A percentile compares a stretch with the other conserved stretches of the same genome.
Conservation (phyloP, 2,329 filamentous ascomycete genomes). For the Fusarium ambrosium region DNA sequence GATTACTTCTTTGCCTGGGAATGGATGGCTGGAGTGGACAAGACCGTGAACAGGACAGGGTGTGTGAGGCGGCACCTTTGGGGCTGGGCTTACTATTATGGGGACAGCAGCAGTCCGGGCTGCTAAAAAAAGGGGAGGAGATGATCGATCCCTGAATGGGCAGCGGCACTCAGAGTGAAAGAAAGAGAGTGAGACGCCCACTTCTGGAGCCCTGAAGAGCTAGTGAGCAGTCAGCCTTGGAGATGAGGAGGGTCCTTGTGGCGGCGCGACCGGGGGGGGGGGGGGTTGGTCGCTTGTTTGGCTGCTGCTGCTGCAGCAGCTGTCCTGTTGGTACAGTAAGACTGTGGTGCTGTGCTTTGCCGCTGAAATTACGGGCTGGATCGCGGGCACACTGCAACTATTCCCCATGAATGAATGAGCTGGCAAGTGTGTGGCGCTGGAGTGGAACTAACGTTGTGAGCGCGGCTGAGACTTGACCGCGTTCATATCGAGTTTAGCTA, state of each 20-base stretch:
- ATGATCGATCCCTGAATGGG: conserved; percentile 15
- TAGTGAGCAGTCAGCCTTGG: conserved; percentile 3
- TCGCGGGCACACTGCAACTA: background rate
- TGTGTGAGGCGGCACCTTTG: conserved; percentile 34
- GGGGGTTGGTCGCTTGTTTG: background rate
- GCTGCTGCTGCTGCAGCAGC: background rate
- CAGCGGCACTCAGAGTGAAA: background rate
- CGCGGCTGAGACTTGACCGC: background rate
- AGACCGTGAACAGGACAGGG: conserved; percentile 24
- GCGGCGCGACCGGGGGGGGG: too few relatives aligned
- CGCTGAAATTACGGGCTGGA: conserved; percentile 2
- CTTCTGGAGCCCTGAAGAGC: background rate
- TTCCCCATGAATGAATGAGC: background rate
- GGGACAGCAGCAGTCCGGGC: background rate
- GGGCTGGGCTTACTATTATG: conserved; percentile 38
- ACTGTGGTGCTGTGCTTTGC: background rate
- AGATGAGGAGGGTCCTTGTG: background rate
- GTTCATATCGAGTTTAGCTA: background rate
- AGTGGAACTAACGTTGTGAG: background rate
- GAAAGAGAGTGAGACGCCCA: conserved; percentile 1
- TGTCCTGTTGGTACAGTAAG: conserved; percentile 1
- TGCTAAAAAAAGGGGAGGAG: conserved; percentile 18
- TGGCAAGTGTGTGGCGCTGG: background rate
- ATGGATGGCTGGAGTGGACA: conserved; percentile 10
- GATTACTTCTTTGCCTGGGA: conserved; percentile 29